These are phyloP conservation scores for Emergomyces pasteurianus DNA, from an alignment of 2,329 filamentous ascomycete species.

Conservation along the genomic window DNA sequence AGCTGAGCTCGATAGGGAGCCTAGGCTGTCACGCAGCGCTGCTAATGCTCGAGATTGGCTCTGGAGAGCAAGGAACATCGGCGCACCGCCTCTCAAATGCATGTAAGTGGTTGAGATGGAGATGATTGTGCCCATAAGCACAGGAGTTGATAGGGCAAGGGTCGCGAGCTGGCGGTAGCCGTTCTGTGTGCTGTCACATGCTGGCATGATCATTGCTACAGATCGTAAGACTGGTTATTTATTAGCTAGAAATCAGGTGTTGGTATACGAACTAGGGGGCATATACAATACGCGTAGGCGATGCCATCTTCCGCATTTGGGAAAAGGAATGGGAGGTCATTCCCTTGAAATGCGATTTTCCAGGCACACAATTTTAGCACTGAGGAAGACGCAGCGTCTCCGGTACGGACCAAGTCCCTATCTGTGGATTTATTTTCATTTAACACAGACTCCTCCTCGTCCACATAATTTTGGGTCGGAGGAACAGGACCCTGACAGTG, in stretches of 20 bases:
- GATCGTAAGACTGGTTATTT: neutral
- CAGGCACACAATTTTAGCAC: neutral
- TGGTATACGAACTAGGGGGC: neutral
- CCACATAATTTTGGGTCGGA: neutral
- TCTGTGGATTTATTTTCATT: neutral
- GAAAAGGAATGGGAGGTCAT: neutral
- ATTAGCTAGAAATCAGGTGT: neutral
- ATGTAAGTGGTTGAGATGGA: constrained; percentile 1
- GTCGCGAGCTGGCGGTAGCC: constrained; percentile 1
- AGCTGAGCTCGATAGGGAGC: neutral
- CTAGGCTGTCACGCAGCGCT: neutral
- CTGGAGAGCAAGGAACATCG: neutral
- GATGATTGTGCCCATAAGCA: constrained; percentile 1
- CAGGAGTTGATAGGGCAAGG: neutral
- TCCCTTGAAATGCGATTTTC: neutral
- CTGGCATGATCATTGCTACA: neutral
- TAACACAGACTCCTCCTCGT: neutral
- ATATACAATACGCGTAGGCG: neutral
- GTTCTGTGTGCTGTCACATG: constrained; percentile 1
- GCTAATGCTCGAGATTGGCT: neutral
- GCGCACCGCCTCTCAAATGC: neutral
- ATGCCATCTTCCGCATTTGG: neutral
- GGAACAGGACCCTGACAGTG: neutral
- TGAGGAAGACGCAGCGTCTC: neutral
- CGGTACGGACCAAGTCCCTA: neutral